Percentiles rank a stretch among this genome's conserved stretches.
Evolutionary conservation across 2,329 filamentous ascomycete genomes (phyloP).

Genomic region (Ascochyta viciae-villosae): DNA sequence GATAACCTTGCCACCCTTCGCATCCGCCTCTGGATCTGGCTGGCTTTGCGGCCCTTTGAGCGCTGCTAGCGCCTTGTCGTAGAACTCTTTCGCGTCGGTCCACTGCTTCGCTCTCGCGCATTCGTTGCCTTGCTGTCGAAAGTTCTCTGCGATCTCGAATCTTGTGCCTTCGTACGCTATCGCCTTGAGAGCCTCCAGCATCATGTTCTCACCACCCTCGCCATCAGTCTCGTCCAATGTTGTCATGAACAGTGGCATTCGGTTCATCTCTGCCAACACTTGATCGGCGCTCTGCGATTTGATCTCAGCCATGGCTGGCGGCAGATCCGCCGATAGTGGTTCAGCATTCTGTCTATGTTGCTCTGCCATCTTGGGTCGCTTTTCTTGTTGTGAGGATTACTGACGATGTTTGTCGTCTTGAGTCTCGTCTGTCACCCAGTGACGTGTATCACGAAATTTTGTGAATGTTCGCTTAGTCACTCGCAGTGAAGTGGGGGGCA

Average conservation of each 20-base stretch:
- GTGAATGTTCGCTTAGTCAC: slow-evolving; percentile 33
- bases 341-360: slow-evolving; percentile 17
- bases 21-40: slow-evolving; percentile 49
- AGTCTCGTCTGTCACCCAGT: background rate
- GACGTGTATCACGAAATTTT: slow-evolving; percentile 23
- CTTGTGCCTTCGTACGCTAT: slow-evolving; percentile 92
- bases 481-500: slow-evolving; percentile 16
- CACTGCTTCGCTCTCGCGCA: slow-evolving; percentile 76
- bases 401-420: background rate
- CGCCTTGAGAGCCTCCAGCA: slow-evolving; percentile 85
- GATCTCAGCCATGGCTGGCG: slow-evolving; percentile 65
- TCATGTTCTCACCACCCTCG: slow-evolving; percentile 75
- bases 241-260: slow-evolving; percentile 93
- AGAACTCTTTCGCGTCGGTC: slow-evolving; percentile 88
- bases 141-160: slow-evolving; percentile 80
- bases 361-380: slow-evolving; percentile 26
- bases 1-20: slow-evolving; percentile 47
- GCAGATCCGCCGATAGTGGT: slow-evolving; percentile 54
- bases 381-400: background rate
- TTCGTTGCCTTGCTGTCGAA: slow-evolving; percentile 93
- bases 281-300: slow-evolving; percentile 66
- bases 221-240: slow-evolving; percentile 71
- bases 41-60: slow-evolving; percentile 65
- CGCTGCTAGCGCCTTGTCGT: slow-evolving; percentile 82
- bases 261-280: slow-evolving; percentile 69